Conservation (phyloP, 805 yeast species). For the Pichia exigua region DNA sequence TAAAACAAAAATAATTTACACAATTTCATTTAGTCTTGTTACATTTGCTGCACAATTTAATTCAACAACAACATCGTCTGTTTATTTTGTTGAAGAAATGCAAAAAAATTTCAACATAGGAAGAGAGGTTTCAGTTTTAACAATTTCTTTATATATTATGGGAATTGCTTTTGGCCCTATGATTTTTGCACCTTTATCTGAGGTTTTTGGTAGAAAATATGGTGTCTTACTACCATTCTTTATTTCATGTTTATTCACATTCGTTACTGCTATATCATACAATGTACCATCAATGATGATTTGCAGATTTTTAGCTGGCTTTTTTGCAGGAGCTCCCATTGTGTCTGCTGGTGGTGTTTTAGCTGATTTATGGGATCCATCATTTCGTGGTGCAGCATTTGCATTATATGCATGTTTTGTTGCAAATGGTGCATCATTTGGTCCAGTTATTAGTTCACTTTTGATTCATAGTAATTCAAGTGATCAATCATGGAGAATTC, state of each 20-base stretch:
- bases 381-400: slow-evolving; percentile 45
- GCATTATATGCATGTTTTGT: slow-evolving; percentile 43
- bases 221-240: slow-evolving; percentile 38
- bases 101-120: slow-evolving; percentile 33
- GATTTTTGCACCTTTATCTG: slow-evolving; percentile 55
- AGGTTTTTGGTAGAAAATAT: slow-evolving; percentile 35
- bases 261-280: slow-evolving; percentile 44
- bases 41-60: slow-evolving; percentile 42
- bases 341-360: slow-evolving; percentile 53
- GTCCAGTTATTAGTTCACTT: slow-evolving; percentile 50
- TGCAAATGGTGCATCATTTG: slow-evolving; percentile 61
- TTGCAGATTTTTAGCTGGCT: slow-evolving; percentile 51
- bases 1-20: slow-evolving; percentile 30
- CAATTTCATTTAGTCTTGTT: slow-evolving; percentile 31
- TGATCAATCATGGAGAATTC: slow-evolving; percentile 48
- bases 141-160: slow-evolving; percentile 50
- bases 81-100: slow-evolving; percentile 22
- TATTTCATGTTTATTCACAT: slow-evolving; percentile 34
- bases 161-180: slow-evolving; percentile 67
- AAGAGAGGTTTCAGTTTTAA: slow-evolving; percentile 39
- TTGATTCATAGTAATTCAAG: slow-evolving; percentile 35
- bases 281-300: slow-evolving; percentile 44
- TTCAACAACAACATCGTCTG: slow-evolving; percentile 42
- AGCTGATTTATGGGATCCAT: slow-evolving; percentile 48
- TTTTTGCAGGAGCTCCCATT: slow-evolving; percentile 52